Conservation (phyloP, 495 filamentous ascomycete genomes). For the Xylaria scruposa region DNA sequence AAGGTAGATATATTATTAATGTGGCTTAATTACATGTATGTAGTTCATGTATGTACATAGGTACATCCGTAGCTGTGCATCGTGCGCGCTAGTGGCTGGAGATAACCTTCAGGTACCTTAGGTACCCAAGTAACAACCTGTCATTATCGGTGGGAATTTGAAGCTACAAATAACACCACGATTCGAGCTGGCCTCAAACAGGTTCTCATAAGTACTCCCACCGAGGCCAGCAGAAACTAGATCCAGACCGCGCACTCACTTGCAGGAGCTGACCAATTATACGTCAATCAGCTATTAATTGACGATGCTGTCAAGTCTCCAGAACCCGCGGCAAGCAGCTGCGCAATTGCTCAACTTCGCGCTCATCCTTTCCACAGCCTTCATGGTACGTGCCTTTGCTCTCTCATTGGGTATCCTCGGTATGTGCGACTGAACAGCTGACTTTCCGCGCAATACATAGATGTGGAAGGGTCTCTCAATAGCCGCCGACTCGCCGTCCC, state of each 20-base stretch:
- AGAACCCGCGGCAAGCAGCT: constrained; percentile 81
- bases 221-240: constrained; percentile 34
- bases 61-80: too few relatives aligned
- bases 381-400: constrained; percentile 66
- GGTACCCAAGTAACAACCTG: constrained; percentile 1
- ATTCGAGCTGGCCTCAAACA: constrained; percentile 36
- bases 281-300: neutral
- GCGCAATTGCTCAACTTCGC: constrained; percentile 95
- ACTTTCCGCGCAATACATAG: constrained; percentile 33
- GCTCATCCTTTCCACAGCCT: constrained; percentile 90
- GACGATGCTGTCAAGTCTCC: constrained; percentile 74
- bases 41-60: too few relatives aligned
- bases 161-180: constrained; percentile 4
- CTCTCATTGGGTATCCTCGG: neutral
- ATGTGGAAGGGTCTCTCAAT: constrained; percentile 96
- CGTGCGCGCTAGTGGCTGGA: too few relatives aligned
- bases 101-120: too few relatives aligned
- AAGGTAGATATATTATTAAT: neutral
- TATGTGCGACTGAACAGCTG: neutral
- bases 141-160: neutral
- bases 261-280: neutral
- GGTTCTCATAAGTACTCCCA: neutral
- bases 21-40: neutral
- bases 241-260: neutral
- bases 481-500: constrained; percentile 82